These are phyloP conservation scores for Pythium pyrilobum DNA, from an alignment of 352 stramenopile species.

Conservation along the genomic window DNA sequence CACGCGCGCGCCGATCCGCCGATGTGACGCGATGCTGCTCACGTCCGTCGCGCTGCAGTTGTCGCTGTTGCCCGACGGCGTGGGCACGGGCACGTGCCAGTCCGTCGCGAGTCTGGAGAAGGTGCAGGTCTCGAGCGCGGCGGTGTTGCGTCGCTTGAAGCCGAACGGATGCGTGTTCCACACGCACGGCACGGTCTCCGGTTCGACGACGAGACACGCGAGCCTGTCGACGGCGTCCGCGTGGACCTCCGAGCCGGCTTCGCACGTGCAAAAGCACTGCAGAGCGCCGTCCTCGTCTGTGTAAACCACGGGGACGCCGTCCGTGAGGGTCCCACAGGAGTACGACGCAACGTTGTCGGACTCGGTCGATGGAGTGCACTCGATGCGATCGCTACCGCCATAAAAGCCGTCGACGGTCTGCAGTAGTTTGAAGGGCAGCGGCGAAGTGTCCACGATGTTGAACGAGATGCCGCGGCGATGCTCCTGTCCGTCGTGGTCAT, in stretches of 20 bases:
- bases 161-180: conserved; percentile 30
- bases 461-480: conserved; percentile 20
- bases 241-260: conserved; percentile 25
- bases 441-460: conserved; percentile 5
- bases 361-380: conserved; percentile 8
- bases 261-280: conserved; percentile 58
- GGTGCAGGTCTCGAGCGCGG: conserved; percentile 20
- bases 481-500: too few species aligned
- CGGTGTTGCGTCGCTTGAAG: conserved; percentile 24
- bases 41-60: neutral
- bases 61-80: conserved; percentile 47
- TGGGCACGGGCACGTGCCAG: conserved; percentile 37
- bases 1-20: conserved; percentile 14
- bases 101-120: conserved; percentile 32
- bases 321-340: conserved; percentile 28
- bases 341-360: conserved; percentile 20
- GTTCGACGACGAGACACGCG: conserved; percentile 21
- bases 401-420: conserved; percentile 1
- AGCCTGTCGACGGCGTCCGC: conserved; percentile 14
- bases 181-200: conserved; percentile 35
- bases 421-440: conserved; percentile 11
- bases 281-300: conserved; percentile 25
- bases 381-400: conserved; percentile 3
- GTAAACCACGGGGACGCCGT: conserved; percentile 47
- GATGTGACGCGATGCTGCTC: conserved; percentile 2